Base-by-base conservation (phyloP, 306 rosid genomes). In the Arachis stenosperma region DNA sequence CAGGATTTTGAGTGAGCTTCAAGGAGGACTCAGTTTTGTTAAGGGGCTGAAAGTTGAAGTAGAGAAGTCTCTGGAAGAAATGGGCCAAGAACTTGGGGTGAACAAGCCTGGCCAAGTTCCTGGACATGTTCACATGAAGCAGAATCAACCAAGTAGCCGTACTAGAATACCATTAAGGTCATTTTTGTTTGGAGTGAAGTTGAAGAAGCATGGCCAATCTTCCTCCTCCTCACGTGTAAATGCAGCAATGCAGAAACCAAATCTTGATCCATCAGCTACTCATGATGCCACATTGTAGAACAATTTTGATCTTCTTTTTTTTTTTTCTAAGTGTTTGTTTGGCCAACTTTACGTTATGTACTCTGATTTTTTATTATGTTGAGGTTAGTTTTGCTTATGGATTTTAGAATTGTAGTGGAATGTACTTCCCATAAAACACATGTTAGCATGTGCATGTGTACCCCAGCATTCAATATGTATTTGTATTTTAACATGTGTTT, bases 171-270 rank as follows among this genome's bases (percentile, higher is more conserved):
- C 99, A 0, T 78, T 91, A 66, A 77, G 83, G 84, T 90, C 98
- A 13, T 91, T 95, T 86, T 76, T 95, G 81, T 95, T 95, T 22
- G 99, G 99, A 61, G 83, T 81, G 5, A 95, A 87, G 92, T 69
- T 86, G 59, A 94, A 71, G 89, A 90, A 74, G 79, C 89, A 85
- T 62, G 86, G 50, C 77, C 89, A 86, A 69, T 86, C 96, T 71
- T 86, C 96, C 1, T 54, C 80, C 51, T 81, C 80, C 58, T 65
- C 92, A 2, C 81, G 97, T 61, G 88, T 51, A 6, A 84, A 65
- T 83, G 88, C 96, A 36, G 29, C 81, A 51, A 36, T 79, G 7
- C 85, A 84, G 78, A 88, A 40, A 86, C 92, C 84, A 51, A 29
- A 77, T 70, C 77, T 86, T 39, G 78, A 86, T 69, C 12, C 78